Percentiles rank a stretch among this genome's conserved stretches.
phyloP scores from a whole-genome alignment of 257 asterid species.

The Solanum tarapatanum region DNA sequence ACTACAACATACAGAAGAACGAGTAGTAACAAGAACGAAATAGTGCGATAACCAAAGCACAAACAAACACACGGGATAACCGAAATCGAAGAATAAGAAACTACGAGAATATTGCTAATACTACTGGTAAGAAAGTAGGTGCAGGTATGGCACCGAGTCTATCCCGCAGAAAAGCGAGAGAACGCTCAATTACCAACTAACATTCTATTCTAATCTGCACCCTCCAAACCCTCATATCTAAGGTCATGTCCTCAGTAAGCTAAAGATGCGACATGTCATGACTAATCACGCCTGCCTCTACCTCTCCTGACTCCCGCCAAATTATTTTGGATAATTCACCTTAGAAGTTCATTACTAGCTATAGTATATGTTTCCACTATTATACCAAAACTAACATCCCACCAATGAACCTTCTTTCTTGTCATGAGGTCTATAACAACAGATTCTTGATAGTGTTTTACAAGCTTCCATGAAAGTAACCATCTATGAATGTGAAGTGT shows the following conservation, averaged over 20 bases:
- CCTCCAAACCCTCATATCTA: not conserved
- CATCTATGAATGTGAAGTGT: not conserved
- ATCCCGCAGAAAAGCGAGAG: not conserved
- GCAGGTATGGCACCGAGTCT: not conserved
- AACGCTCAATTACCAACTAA: not conserved
- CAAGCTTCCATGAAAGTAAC: not conserved
- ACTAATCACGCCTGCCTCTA: not conserved
- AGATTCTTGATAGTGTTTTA: not conserved
- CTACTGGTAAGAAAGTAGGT: not conserved
- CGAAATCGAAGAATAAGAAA: not conserved
- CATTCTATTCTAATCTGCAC: not conserved
- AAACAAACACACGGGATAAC: not conserved
- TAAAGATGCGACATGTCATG: not conserved
- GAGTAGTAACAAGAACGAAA: not conserved
- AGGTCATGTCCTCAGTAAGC: not conserved
- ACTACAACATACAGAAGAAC: not conserved
- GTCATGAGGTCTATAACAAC: not conserved
- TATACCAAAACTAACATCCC: not conserved
- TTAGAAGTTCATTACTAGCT: not conserved
- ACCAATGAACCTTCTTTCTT: not conserved
- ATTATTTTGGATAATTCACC: not conserved
- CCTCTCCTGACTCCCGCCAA: not conserved
- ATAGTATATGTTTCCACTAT: not conserved
- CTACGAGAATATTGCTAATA: not conserved
- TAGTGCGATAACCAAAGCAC: not conserved